Conservation (phyloP, 768 basidiomycete species). For the Collybia sordida region DNA sequence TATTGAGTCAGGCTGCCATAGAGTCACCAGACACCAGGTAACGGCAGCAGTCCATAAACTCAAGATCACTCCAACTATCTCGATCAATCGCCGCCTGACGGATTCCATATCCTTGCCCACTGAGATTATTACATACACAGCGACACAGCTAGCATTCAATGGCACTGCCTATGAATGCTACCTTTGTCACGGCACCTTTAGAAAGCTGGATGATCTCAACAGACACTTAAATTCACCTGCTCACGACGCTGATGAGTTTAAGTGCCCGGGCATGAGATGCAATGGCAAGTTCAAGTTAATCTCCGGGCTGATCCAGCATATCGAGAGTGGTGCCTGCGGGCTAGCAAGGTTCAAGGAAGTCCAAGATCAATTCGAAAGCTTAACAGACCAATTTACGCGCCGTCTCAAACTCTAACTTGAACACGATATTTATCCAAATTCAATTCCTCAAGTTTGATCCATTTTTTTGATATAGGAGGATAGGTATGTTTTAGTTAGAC, state of each 20-base stretch:
- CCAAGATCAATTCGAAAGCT: constrained; percentile 20
- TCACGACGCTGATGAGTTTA: constrained; percentile 36
- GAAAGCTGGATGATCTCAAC: constrained; percentile 28
- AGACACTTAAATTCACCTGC: constrained; percentile 32
- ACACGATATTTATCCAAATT: too few species aligned
- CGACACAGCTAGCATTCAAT: constrained; percentile 36
- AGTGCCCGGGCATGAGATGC: constrained; percentile 37
- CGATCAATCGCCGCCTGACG: constrained; percentile 27
- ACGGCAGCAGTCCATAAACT: constrained; percentile 31
- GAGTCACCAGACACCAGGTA: constrained; percentile 34
- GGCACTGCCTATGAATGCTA: constrained; percentile 39
- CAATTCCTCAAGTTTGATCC: too few species aligned
- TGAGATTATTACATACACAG: constrained; percentile 23
- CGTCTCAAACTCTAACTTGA: neutral
- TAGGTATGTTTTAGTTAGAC: too few species aligned
- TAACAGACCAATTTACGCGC: constrained; percentile 26
- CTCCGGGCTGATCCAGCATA: constrained; percentile 42
- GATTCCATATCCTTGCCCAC: constrained; percentile 5
- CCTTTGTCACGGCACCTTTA: constrained; percentile 35
- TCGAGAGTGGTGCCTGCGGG: constrained; percentile 40
- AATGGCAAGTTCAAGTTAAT: constrained; percentile 31
- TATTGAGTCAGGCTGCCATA: constrained; percentile 39
- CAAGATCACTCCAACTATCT: constrained; percentile 33
- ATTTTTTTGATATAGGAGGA: too few species aligned
- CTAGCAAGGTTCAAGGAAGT: constrained; percentile 29